Percentiles rank a stretch among this genome's conserved stretches.
phyloP scores from a whole-genome alignment of 202 grass and related monocot species.

The Eragrostis tef region DNA sequence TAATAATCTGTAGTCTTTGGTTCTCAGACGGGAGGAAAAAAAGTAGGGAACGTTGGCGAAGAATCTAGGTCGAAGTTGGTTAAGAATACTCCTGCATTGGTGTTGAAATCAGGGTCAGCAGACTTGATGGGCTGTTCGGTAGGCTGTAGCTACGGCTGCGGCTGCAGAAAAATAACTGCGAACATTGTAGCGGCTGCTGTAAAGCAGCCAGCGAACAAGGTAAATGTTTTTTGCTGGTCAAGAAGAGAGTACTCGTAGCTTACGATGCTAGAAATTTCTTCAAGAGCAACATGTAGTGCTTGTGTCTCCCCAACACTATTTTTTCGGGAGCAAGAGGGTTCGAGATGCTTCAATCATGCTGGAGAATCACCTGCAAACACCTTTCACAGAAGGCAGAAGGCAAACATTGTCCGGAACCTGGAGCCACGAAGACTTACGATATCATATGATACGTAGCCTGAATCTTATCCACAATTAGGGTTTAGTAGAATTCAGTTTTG shows the following conservation, averaged over 20 bases:
- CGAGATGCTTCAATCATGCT: neutral
- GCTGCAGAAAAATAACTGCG: too few species aligned
- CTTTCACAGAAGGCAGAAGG: neutral
- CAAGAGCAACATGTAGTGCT: neutral
- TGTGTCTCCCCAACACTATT: neutral
- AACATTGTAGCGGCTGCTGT: too few species aligned
- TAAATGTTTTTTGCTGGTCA: too few species aligned
- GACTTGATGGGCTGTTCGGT: too few species aligned
- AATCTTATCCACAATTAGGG: neutral
- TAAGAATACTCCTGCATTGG: neutral
- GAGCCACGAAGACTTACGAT: neutral
- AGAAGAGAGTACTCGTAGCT: too few species aligned
- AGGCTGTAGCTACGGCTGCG: too few species aligned
- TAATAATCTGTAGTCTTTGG: too few species aligned
- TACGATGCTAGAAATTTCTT: slow-evolving; percentile 1
- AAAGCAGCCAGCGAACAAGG: too few species aligned
- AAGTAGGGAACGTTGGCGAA: neutral
- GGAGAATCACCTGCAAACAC: neutral
- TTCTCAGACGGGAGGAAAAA: too few species aligned
- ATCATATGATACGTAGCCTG: neutral
- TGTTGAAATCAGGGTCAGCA: too few species aligned
- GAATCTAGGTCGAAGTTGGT: neutral
- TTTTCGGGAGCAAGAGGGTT: neutral
- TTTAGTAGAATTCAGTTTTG: neutral
- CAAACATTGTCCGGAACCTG: neutral